These are phyloP conservation scores for Emergomyces pasteurianus DNA, from an alignment of 2,329 filamentous ascomycete genomes.

Conservation along the genomic window DNA sequence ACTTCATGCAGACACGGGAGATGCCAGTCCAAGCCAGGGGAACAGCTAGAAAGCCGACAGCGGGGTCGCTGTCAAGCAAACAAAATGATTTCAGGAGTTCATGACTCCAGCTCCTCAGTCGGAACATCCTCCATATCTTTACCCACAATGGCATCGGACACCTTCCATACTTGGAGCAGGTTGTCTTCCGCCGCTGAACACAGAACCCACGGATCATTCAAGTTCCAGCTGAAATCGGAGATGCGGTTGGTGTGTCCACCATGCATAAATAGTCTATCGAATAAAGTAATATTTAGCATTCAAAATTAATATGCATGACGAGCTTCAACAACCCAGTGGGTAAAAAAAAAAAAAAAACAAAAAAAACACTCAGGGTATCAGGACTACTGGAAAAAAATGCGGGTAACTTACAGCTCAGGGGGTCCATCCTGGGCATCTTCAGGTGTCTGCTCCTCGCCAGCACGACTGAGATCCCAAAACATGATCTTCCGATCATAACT, in stretches of 20 bases:
- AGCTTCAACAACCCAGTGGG: too few relatives aligned
- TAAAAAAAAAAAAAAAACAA: too few relatives aligned
- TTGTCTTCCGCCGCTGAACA: slow-evolving; percentile 96
- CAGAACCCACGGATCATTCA: slow-evolving; percentile 91
- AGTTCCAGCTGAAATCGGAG: slow-evolving; percentile 96
- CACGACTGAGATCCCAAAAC: slow-evolving; percentile 89
- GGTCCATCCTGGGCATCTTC: slow-evolving; percentile 93
- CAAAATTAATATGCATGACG: neutral
- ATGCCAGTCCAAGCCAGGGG: neutral
- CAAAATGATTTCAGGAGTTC: slow-evolving; percentile 3
- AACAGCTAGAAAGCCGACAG: neutral
- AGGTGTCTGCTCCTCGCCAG: slow-evolving; percentile 86
- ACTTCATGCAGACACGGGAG: neutral
- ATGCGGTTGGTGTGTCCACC: slow-evolving; percentile 95
- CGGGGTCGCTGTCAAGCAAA: neutral
- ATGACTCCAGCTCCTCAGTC: slow-evolving; percentile 60
- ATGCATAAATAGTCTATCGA: slow-evolving; percentile 79
- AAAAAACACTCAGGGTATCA: neutral
- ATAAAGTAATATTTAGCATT: neutral
- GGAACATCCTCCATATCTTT: slow-evolving; percentile 64
- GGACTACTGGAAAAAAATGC: neutral
- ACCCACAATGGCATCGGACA: slow-evolving; percentile 68
- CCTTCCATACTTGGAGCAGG: slow-evolving; percentile 87
- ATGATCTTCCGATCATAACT: slow-evolving; percentile 89
- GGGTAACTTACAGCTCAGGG: slow-evolving; percentile 66